These are phyloP conservation scores for Acorus calamus DNA, from an alignment of 106 monocot genomes.

Conservation along the genomic window DNA sequence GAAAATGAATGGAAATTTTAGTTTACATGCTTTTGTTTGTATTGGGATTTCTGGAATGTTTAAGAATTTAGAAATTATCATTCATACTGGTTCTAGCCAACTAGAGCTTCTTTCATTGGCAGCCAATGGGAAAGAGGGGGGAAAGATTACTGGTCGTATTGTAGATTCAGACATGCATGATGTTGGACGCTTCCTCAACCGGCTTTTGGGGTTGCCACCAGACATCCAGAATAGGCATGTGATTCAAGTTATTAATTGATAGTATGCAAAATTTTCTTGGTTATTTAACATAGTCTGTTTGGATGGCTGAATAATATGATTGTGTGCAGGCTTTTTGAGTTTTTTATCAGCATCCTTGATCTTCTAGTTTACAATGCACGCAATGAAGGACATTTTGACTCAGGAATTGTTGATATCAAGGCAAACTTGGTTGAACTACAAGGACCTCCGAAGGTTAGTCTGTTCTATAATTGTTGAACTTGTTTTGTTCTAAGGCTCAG, in stretches of 20 bases:
- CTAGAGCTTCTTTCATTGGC: too few relatives aligned
- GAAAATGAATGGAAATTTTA: too few relatives aligned
- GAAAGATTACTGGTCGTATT: constrained; percentile 72
- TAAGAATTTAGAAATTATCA: too few relatives aligned
- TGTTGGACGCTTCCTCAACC: constrained; percentile 94
- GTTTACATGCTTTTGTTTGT: too few relatives aligned
- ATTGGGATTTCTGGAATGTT: too few relatives aligned
- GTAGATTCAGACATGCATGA: constrained; percentile 98
- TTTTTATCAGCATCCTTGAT: constrained; percentile 81
- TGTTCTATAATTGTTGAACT: neutral
- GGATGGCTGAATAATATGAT: too few relatives aligned
- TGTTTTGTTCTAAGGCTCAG: neutral
- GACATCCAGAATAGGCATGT: constrained; percentile 82
- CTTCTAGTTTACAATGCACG: constrained; percentile 73
- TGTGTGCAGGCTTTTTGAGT: constrained; percentile 74
- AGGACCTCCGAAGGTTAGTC: constrained; percentile 64
- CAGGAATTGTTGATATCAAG: constrained; percentile 91
- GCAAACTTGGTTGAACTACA: constrained; percentile 65
- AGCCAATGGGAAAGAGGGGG: constrained; percentile 62
- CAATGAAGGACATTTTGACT: constrained; percentile 88
- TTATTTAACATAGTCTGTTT: too few relatives aligned
- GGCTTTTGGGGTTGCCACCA: constrained; percentile 85
- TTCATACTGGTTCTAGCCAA: too few relatives aligned
- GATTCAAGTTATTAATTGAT: neutral
- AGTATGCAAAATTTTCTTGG: neutral